Evolutionary conservation across 1,284 basidiomycete genomes (phyloP).

Genomic region (Cutaneotrichosporon sp.): DNA sequence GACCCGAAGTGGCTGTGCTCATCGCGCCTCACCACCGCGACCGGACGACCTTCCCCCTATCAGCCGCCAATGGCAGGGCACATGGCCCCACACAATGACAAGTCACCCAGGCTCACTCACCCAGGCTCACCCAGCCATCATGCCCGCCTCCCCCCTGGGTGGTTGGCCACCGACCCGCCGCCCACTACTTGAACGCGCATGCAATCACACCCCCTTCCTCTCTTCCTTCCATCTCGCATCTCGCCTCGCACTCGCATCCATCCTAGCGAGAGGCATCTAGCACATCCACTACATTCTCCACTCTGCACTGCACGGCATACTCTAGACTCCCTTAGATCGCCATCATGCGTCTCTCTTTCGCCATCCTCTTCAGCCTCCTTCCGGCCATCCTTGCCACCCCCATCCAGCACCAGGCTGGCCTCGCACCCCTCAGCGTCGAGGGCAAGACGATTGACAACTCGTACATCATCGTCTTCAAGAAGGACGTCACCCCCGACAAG

Average conservation of each 20-base stretch:
- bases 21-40: neutral
- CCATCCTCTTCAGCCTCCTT: conserved; percentile 39
- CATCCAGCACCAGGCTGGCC: conserved; percentile 26
- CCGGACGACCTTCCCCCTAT: neutral
- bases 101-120: too few relatives aligned
- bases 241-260: neutral
- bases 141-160: neutral
- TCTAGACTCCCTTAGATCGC: conserved; percentile 4
- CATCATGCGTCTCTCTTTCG: conserved; percentile 37
- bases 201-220: neutral
- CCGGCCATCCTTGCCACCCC: conserved; percentile 47
- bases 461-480: conserved; percentile 87
- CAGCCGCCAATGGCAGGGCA: neutral
- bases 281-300: neutral
- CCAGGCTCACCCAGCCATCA: too few relatives aligned
- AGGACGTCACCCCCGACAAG: conserved; percentile 61
- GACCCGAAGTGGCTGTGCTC: neutral
- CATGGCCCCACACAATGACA: neutral
- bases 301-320: conserved; percentile 2
- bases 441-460: conserved; percentile 68
- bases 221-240: too few relatives aligned
- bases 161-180: neutral
- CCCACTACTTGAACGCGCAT: neutral
- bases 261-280: neutral
- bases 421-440: conserved; percentile 52